phyloP scores from a whole-genome alignment of 164 flowering plant species.

The Paratinospora sagittata region DNA sequence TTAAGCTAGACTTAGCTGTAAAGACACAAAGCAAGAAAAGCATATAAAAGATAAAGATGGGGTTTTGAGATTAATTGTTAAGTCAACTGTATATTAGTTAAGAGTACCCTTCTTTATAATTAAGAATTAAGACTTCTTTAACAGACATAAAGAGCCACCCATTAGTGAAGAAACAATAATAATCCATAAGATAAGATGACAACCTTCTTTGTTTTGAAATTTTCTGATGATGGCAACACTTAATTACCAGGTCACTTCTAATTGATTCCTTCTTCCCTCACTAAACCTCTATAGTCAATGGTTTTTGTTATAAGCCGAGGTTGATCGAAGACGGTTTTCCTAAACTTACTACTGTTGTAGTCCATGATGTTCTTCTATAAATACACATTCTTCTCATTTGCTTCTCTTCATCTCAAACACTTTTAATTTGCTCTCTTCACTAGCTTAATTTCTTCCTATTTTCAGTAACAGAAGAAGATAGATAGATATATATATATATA shows the following conservation, averaged over 20 bases:
- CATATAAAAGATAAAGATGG: too few species aligned
- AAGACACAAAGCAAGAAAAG: neutral
- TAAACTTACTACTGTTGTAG: conserved; percentile 1
- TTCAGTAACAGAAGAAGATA: neutral
- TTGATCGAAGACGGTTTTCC: conserved; percentile 4
- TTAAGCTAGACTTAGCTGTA: neutral
- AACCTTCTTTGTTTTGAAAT: neutral
- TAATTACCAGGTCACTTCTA: neutral
- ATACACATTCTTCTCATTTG: neutral
- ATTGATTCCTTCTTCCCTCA: neutral
- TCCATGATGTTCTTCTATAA: neutral
- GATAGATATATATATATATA: too few species aligned
- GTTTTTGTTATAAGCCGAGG: neutral
- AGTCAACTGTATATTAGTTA: neutral
- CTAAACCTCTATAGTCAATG: conserved; percentile 5
- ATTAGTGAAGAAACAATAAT: neutral
- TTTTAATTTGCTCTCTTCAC: neutral
- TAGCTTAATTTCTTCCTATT: neutral
- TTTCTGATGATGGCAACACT: neutral
- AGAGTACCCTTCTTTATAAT: neutral
- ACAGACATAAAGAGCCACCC: neutral
- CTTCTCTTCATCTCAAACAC: neutral
- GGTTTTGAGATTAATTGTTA: neutral
- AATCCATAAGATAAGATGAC: neutral
- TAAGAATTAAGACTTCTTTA: neutral